Percentiles rank a stretch among this genome's conserved stretches.
phyloP scores from a whole-genome alignment of 345 rosid genomes.

The Gossypium turneri region DNA sequence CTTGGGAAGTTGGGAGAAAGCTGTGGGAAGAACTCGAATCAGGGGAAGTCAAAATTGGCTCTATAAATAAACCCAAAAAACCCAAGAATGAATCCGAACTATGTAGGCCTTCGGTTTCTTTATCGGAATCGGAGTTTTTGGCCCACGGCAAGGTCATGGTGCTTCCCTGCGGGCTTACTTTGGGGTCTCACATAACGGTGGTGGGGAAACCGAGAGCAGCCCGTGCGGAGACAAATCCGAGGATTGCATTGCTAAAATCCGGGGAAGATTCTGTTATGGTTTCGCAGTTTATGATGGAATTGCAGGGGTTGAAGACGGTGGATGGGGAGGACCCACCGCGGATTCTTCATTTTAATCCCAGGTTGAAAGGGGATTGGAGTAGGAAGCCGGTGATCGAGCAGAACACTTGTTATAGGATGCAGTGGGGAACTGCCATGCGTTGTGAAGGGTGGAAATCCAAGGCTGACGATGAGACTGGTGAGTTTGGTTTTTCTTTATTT shows the following conservation, averaged over 20 bases:
- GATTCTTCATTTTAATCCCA: conserved; percentile 83
- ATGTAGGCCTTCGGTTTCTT: conserved; percentile 60
- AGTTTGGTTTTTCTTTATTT: conserved; percentile 11
- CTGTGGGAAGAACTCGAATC: conserved; percentile 64
- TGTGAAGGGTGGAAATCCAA: conserved; percentile 84
- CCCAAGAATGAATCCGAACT: conserved; percentile 37
- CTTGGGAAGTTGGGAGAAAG: conserved; percentile 72
- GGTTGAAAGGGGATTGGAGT: conserved; percentile 93
- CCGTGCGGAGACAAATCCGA: conserved; percentile 45
- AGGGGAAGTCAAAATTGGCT: conserved; percentile 26
- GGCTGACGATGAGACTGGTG: conserved; percentile 83
- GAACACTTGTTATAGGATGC: conserved; percentile 94
- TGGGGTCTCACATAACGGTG: conserved; percentile 83
- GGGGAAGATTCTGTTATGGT: conserved; percentile 50
- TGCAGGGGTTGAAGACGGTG: conserved; percentile 79
- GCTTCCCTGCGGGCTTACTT: conserved; percentile 80
- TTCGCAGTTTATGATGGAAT: conserved; percentile 82
- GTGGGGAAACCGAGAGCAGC: conserved; percentile 74
- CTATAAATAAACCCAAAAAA: conserved; percentile 7
- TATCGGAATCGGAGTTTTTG: conserved; percentile 59
- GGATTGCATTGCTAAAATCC: conserved; percentile 43
- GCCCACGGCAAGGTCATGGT: conserved; percentile 44
- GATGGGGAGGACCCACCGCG: conserved; percentile 98
- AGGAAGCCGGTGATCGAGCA: conserved; percentile 79
- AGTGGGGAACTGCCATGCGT: conserved; percentile 80